Evolutionary conservation across 805 yeast species (phyloP).

Genomic region (Candida silvicultrix): DNA sequence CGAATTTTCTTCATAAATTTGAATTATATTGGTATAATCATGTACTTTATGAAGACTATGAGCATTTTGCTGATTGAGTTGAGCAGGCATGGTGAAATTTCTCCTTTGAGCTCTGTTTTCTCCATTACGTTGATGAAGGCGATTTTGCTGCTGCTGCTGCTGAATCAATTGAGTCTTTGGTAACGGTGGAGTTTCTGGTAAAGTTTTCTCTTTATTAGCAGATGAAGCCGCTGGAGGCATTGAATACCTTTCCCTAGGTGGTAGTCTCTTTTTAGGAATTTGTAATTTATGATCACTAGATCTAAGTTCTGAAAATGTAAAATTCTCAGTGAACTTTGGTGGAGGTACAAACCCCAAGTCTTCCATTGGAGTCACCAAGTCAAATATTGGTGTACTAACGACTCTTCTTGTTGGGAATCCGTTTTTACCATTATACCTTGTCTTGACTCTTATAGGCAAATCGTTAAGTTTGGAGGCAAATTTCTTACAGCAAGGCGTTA

Average conservation of each 20-base stretch:
- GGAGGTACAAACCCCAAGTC: neutral
- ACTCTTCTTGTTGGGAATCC: slow-evolving; percentile 8
- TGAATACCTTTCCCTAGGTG: neutral
- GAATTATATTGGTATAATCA: neutral
- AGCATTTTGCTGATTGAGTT: neutral
- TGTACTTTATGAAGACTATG: neutral
- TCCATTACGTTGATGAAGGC: neutral
- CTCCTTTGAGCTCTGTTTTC: neutral
- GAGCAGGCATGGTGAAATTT: neutral
- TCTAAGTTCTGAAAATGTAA: neutral
- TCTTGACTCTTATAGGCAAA: slow-evolving; percentile 18
- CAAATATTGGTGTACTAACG: slow-evolving; percentile 16
- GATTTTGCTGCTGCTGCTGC: too few species aligned
- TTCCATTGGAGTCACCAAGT: slow-evolving; percentile 6
- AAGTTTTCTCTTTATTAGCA: neutral
- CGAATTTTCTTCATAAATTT: slow-evolving; percentile 1
- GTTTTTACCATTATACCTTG: slow-evolving; percentile 10
- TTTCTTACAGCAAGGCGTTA: neutral
- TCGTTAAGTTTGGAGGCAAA: slow-evolving; percentile 2
- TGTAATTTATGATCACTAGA: neutral
- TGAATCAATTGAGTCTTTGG: neutral
- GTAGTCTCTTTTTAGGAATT: neutral
- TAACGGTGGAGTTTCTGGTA: neutral
- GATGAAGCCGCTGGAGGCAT: neutral
- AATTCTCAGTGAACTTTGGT: neutral